Percentiles rank a stretch among this genome's conserved stretches.
phyloP scores from a whole-genome alignment of 2,329 filamentous ascomycete genomes.

The Tolypocladium nubicola region DNA sequence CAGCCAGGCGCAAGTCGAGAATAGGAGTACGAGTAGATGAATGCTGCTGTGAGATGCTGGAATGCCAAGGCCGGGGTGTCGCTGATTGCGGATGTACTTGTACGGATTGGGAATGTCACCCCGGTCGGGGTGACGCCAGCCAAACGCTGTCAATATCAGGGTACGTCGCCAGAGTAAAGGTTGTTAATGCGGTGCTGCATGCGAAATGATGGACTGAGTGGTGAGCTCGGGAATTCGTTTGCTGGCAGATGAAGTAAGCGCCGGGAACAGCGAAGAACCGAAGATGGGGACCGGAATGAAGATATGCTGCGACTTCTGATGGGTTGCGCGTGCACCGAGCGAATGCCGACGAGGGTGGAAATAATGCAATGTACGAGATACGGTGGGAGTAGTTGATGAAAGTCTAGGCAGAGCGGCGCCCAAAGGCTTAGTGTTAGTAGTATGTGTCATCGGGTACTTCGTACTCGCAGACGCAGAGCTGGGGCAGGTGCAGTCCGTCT shows the following conservation, averaged over 20 bases:
- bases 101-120: background rate
- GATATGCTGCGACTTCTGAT: background rate
- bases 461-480: background rate
- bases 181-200: background rate
- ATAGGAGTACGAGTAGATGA: background rate
- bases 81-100: background rate
- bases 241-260: background rate
- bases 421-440: background rate
- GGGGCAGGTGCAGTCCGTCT: background rate
- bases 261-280: background rate
- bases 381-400: background rate
- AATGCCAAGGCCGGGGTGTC: conserved; percentile 1
- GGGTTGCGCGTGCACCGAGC: background rate
- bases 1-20: background rate
- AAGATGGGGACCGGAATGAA: background rate
- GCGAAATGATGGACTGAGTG: background rate
- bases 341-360: background rate
- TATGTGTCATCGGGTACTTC: no score
- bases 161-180: background rate
- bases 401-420: background rate
- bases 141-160: background rate
- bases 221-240: background rate
- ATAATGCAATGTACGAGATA: background rate
- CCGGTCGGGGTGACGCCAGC: background rate
- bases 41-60: background rate